Evolutionary conservation across 1,139 yeast genomes (phyloP).

Genomic region (Hyphopichia khmerensis): DNA sequence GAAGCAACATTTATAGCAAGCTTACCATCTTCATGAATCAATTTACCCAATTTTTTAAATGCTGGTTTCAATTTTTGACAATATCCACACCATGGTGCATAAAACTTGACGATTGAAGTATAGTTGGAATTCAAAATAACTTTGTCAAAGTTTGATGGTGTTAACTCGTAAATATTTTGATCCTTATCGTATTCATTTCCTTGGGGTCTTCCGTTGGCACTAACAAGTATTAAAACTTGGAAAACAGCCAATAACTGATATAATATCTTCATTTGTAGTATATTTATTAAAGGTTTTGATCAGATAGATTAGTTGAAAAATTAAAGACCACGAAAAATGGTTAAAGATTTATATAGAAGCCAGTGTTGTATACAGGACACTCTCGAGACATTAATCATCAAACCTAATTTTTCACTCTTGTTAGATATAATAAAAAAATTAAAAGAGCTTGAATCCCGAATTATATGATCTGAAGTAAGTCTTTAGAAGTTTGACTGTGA

Average conservation of each 20-base stretch:
- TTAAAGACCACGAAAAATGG: too few relatives aligned
- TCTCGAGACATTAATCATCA: too few relatives aligned
- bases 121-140: constrained; percentile 69
- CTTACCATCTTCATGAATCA: constrained; percentile 48
- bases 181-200: constrained; percentile 37
- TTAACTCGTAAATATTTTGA: constrained; percentile 56
- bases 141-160: constrained; percentile 57
- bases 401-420: too few relatives aligned
- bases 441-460: too few relatives aligned
- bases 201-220: constrained; percentile 1
- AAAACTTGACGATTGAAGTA: constrained; percentile 83
- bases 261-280: not conserved
- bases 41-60: constrained; percentile 62
- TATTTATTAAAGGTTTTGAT: not conserved
- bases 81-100: constrained; percentile 97
- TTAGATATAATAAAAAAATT: too few relatives aligned
- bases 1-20: constrained; percentile 72
- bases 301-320: not conserved
- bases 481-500: too few relatives aligned
- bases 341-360: too few relatives aligned
- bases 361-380: too few relatives aligned
- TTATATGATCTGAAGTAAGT: too few relatives aligned
- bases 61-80: constrained; percentile 60
- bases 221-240: not conserved
- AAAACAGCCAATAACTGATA: not conserved